These are phyloP conservation scores for Chrysanthemum lavandulifolium DNA, from an alignment of 129 eudicot genomes.

Conservation along the genomic window DNA sequence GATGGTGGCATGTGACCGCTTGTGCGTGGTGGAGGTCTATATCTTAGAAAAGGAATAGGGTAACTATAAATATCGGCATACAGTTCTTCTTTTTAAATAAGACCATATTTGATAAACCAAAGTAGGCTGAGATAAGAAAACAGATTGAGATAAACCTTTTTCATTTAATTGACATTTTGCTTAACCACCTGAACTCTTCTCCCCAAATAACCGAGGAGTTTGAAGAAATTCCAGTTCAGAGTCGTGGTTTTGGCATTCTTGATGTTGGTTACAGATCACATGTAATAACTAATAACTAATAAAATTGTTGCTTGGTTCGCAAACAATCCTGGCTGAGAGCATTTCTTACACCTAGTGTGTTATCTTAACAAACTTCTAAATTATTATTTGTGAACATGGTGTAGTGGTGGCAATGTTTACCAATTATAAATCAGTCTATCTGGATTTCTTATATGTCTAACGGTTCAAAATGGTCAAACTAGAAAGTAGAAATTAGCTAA, in stretches of 20 bases:
- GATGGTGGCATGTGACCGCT: conserved; percentile 99
- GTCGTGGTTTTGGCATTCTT: too few relatives aligned
- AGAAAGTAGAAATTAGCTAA: too few relatives aligned
- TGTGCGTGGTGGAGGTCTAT: conserved; percentile 98
- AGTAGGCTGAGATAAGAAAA: background rate
- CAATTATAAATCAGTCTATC: background rate
- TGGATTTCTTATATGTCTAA: too few relatives aligned
- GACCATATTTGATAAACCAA: background rate
- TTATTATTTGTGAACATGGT: background rate
- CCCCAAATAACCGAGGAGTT: conserved; percentile 91
- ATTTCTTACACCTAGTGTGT: background rate
- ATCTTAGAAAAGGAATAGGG: conserved; percentile 99
- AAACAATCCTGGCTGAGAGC: background rate
- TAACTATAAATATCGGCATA: conserved; percentile 27
- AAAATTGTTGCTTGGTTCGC: conserved; percentile 7
- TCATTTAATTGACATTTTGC: conserved; percentile 3
- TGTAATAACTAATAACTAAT: too few relatives aligned
- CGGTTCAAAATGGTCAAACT: too few relatives aligned
- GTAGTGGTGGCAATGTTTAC: background rate
- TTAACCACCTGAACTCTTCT: conserved; percentile 24
- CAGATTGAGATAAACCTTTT: background rate
- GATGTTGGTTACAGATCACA: too few relatives aligned
- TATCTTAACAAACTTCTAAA: background rate
- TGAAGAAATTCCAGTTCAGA: too few relatives aligned
- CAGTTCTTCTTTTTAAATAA: background rate